These are phyloP conservation scores for Mycena floridula DNA, from an alignment of 768 basidiomycete species.

Conservation along the genomic window DNA sequence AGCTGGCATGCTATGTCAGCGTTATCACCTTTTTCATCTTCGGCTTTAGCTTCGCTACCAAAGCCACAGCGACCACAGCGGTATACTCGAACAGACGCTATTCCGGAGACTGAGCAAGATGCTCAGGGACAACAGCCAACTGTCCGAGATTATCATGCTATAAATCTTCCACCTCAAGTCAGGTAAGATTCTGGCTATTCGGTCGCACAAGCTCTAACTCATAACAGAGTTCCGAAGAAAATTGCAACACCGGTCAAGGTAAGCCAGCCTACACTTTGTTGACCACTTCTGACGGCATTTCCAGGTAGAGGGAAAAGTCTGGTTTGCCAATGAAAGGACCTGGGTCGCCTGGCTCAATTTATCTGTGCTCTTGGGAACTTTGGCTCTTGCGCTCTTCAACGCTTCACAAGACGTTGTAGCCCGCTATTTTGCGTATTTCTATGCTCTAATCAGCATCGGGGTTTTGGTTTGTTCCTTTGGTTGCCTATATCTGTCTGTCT, in stretches of 20 bases:
- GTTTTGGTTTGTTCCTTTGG: slow-evolving; percentile 44
- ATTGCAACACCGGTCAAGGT: slow-evolving; percentile 71
- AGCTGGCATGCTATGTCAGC: slow-evolving; percentile 58
- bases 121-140: slow-evolving; percentile 49
- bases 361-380: slow-evolving; percentile 74
- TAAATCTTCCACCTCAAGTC: slow-evolving; percentile 61
- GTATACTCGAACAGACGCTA: slow-evolving; percentile 68
- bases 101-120: slow-evolving; percentile 54
- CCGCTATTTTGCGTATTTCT: slow-evolving; percentile 73
- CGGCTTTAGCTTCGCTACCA: slow-evolving; percentile 49
- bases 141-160: slow-evolving; percentile 71
- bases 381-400: slow-evolving; percentile 87
- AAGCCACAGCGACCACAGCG: slow-evolving; percentile 34
- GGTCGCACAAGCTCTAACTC: too few species aligned
- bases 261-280: too few species aligned
- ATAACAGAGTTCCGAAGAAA: slow-evolving; percentile 82
- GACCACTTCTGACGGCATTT: too few species aligned
- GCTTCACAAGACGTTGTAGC: slow-evolving; percentile 70
- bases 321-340: slow-evolving; percentile 96
- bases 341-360: slow-evolving; percentile 93
- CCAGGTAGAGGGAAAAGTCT: slow-evolving; percentile 95
- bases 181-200: too few species aligned
- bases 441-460: slow-evolving; percentile 72
- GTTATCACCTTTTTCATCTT: slow-evolving; percentile 62
- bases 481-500: not conserved